These are phyloP conservation scores for Fusarium sp. DNA, from an alignment of 2,329 filamentous ascomycete genomes.

Conservation along the genomic window DNA sequence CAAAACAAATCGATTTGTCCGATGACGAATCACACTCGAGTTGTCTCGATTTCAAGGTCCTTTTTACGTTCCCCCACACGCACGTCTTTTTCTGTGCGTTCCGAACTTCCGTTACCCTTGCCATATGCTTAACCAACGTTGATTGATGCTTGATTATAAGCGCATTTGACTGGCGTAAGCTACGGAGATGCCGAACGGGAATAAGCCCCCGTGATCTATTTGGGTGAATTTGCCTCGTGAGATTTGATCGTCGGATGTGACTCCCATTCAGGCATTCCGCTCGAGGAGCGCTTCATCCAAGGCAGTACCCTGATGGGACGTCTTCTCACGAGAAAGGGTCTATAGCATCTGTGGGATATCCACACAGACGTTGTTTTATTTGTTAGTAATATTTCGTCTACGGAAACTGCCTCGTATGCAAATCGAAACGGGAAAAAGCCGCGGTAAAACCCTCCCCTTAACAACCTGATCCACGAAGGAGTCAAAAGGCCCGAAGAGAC, in stretches of 20 bases:
- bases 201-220: not conserved
- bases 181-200: not conserved
- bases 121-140: not conserved
- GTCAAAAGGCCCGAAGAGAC: not conserved
- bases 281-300: not conserved
- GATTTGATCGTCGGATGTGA: not conserved
- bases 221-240: not conserved
- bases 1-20: not conserved
- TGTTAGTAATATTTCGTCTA: not conserved
- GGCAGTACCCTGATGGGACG: not conserved
- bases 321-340: not conserved
- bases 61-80: not conserved
- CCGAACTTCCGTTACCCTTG: not conserved
- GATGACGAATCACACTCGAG: not conserved
- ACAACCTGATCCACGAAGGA: not conserved
- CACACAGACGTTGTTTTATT: not conserved
- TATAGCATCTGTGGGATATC: not conserved
- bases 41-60: not conserved
- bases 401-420: not conserved
- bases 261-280: not conserved
- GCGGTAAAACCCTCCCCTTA: not conserved
- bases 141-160: slow-evolving; percentile 1
- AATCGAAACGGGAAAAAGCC: not conserved
- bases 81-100: not conserved
- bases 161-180: not conserved